Evolutionary conservation across 495 filamentous ascomycete species (phyloP).

Genomic region (Penicillium cinerascens): DNA sequence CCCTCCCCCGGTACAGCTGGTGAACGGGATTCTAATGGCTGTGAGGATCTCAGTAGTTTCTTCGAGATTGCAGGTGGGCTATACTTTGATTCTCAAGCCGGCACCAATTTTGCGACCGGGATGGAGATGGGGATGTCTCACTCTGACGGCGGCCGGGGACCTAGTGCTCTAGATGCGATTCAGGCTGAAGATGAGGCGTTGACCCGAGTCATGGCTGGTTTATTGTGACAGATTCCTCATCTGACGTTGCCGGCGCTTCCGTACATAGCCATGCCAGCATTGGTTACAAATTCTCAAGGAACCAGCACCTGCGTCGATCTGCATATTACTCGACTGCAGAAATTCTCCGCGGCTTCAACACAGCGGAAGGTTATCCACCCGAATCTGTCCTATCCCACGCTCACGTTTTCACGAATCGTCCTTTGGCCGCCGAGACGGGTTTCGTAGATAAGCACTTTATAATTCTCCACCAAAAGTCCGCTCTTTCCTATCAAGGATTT

Average conservation of each 20-base stretch:
- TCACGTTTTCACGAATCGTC: conserved; percentile 8
- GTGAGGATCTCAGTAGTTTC: conserved; percentile 42
- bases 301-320: background rate
- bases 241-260: background rate
- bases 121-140: conserved; percentile 13
- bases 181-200: conserved; percentile 42
- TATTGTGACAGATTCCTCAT: conserved; percentile 22
- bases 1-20: conserved; percentile 9
- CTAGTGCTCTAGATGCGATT: conserved; percentile 28
- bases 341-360: background rate
- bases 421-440: background rate
- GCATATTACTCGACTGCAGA: conserved; percentile 7
- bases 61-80: conserved; percentile 43
- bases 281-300: background rate
- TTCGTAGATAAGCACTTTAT: background rate
- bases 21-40: conserved; percentile 24
- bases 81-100: conserved; percentile 30
- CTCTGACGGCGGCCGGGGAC: conserved; percentile 1
- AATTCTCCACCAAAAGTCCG: background rate
- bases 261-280: background rate
- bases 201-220: conserved; percentile 40
- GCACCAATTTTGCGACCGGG: conserved; percentile 5
- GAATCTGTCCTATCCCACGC: background rate
- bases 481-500: background rate
- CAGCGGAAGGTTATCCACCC: background rate